Percentiles rank a stretch among this genome's conserved stretches.
Evolutionary conservation across 352 stramenopile species (phyloP).

Genomic region (Pythium grandisporangium): DNA sequence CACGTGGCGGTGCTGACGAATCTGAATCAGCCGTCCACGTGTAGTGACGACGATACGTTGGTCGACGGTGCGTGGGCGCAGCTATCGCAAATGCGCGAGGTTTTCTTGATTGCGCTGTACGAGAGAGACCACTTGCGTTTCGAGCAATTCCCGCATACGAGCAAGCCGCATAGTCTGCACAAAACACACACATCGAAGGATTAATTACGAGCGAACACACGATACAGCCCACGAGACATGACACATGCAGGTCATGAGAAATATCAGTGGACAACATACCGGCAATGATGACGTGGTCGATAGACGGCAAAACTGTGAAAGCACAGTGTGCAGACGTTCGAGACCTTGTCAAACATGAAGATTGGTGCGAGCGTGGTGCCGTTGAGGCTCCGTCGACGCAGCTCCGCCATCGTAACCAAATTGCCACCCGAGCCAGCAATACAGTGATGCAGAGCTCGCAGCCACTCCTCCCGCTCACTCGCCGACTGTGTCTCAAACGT

Average conservation of each 20-base stretch:
- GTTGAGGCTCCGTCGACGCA: constrained; percentile 63
- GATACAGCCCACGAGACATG: too few species aligned
- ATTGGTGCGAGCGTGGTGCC: constrained; percentile 70
- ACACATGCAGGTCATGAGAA: not conserved
- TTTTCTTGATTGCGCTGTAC: constrained; percentile 72
- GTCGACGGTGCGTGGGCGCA: constrained; percentile 33
- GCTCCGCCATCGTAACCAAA: constrained; percentile 22
- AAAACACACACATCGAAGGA: constrained; percentile 1
- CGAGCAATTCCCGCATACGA: constrained; percentile 80
- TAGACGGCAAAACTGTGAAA: constrained; percentile 77
- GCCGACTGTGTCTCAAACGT: constrained; percentile 59
- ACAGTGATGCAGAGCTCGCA: constrained; percentile 69
- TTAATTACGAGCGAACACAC: not conserved
- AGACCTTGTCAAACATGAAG: constrained; percentile 84
- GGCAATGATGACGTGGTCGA: constrained; percentile 74
- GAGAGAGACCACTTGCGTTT: constrained; percentile 66
- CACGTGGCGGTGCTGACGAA: not conserved
- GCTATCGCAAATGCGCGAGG: constrained; percentile 65
- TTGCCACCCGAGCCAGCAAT: constrained; percentile 41
- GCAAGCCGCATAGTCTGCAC: constrained; percentile 62
- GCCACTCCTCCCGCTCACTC: constrained; percentile 69
- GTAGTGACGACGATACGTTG: constrained; percentile 11
- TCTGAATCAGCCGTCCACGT: too few species aligned
- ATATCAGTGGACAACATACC: constrained; percentile 18
- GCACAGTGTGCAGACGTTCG: constrained; percentile 81